Base-by-base conservation (phyloP, 2,329 filamentous ascomycete genomes). In the Fusarium sacchari region DNA sequence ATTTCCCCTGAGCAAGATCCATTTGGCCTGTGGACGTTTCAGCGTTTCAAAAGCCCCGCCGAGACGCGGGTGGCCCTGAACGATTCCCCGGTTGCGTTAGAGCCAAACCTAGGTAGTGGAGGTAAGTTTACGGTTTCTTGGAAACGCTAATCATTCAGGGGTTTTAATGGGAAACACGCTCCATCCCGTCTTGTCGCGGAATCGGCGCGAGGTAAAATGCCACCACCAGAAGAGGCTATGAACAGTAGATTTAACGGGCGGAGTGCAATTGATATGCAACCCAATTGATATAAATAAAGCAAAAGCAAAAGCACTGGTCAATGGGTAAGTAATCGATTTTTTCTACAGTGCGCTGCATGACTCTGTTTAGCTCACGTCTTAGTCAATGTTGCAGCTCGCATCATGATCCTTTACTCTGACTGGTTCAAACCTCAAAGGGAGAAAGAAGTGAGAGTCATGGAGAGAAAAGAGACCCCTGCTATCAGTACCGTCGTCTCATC, bases 81-180 rank as follows among this genome's bases (percentile, higher is more conserved):
- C 44, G 67, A 46, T 60, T 74, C 67, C 71, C 67, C 71, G 71
- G 67, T 37, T 60, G 67, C 52, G 55, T 74, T 72, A 72, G 71
- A 50, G 61, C 49, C 57, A 63, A 73, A n/a, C n/a, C n/a, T n/a
- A n/a, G n/a, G n/a, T n/a, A n/a, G n/a, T 28, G 28, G 28, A 28
- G n/a, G n/a, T n/a, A 32, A 66, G 43, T 52, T 61, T 59, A 73
- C 57, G 42, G 26, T 52, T 47, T 73, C 44, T 50, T 67, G 60
- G 60, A 65, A 73, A 49, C 67, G 56, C 71, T 74, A 72, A 69
- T 64, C 58, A 68, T 64, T 49, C 71, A 73, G 67, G 71, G 71
- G 67, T 44, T 73, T 73, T 74, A 74, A 73, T 73, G 71, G 71
- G 62, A 59, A 58, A 36, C 49, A 18, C 26, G 60, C 43, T 46